phyloP scores from a whole-genome alignment of 148 eudicot genomes.

The Silene conica region DNA sequence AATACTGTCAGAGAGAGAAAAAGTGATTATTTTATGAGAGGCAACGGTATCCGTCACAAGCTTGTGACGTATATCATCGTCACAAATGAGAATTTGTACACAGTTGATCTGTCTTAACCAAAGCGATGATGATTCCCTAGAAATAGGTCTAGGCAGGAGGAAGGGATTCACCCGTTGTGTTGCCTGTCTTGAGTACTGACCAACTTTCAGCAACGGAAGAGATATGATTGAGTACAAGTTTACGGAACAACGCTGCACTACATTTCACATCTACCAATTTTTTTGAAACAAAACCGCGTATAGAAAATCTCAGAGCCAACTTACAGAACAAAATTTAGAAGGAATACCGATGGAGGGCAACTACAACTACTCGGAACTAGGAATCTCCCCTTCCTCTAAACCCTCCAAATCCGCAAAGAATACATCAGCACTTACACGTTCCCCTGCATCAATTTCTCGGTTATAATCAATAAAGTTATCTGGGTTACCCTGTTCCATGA shows the following conservation, averaged over 20 bases:
- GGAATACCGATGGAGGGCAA: not conserved
- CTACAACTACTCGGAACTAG: constrained; percentile 25
- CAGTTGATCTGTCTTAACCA: too few relatives aligned
- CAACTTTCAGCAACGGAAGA: too few relatives aligned
- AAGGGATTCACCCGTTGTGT: too few relatives aligned
- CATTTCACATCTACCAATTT: not conserved
- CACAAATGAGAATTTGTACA: too few relatives aligned
- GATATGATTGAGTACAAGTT: too few relatives aligned
- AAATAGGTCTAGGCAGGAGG: too few relatives aligned
- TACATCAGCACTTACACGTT: constrained; percentile 6
- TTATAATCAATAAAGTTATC: constrained; percentile 55
- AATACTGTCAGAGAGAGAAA: too few relatives aligned
- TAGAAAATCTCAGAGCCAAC: not conserved
- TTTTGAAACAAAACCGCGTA: not conserved
- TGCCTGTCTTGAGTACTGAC: not conserved
- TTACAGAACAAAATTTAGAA: constrained; percentile 1
- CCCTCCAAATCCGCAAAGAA: constrained; percentile 41
- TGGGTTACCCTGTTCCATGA: constrained; percentile 50
- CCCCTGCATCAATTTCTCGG: constrained; percentile 32
- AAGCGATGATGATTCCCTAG: too few relatives aligned
- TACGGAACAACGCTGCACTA: not conserved
- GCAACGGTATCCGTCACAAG: too few relatives aligned
- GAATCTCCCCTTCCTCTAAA: constrained; percentile 93
- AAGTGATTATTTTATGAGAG: too few relatives aligned
- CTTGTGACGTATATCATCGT: too few relatives aligned